Conservation (phyloP, 2,329 filamentous ascomycete genomes). For the Akanthomyces dipterigenus region DNA sequence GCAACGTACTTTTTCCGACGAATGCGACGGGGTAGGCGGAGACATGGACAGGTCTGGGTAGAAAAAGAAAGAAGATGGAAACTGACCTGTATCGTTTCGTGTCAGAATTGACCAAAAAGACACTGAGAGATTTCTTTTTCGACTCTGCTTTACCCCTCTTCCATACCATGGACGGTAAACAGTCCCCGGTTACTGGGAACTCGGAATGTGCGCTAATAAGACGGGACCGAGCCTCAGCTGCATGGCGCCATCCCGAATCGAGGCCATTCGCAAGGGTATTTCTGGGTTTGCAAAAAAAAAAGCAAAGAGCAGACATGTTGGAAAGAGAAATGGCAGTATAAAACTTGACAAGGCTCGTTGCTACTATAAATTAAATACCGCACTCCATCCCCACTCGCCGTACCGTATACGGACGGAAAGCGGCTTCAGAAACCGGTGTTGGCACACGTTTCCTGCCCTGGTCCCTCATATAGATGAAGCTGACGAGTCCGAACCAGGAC, state of each 20-base stretch:
- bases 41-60: not conserved
- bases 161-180: not conserved
- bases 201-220: not conserved
- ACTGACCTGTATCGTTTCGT: conserved; percentile 1
- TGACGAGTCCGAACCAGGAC: not conserved
- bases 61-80: not conserved
- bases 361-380: not conserved
- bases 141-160: not conserved
- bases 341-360: not conserved
- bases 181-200: not conserved
- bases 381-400: not conserved
- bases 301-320: not conserved
- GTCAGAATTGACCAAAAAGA: not conserved
- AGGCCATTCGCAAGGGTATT: not conserved
- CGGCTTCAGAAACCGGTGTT: not conserved
- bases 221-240: not conserved
- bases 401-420: not conserved
- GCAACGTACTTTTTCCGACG: too few species aligned
- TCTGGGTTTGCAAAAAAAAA: not conserved
- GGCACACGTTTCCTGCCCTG: too few species aligned
- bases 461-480: not conserved
- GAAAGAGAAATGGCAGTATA: not conserved
- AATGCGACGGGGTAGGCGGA: not conserved
- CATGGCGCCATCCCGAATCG: not conserved
- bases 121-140: not conserved